These are phyloP conservation scores for Nothophaeocryptopus gaeumannii DNA, from an alignment of 2,329 filamentous ascomycete genomes.

Conservation along the genomic window DNA sequence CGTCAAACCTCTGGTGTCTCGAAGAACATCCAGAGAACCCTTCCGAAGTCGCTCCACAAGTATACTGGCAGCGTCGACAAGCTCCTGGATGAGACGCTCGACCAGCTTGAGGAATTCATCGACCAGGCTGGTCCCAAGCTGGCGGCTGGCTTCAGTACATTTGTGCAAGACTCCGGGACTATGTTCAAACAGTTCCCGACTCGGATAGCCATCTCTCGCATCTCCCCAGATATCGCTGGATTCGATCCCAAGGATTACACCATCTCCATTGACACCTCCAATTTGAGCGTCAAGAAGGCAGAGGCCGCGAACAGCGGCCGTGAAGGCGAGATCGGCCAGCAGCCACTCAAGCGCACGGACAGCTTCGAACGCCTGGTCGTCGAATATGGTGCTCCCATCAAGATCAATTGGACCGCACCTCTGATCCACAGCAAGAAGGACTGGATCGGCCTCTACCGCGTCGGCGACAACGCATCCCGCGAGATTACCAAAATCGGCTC, in stretches of 20 bases:
- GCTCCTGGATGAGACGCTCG: constrained; percentile 78
- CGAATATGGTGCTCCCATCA: constrained; percentile 86
- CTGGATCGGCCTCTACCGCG: constrained; percentile 95
- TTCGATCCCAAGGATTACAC: constrained; percentile 77
- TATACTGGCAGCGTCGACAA: constrained; percentile 85
- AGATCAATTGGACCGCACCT: constrained; percentile 86
- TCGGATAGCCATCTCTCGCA: constrained; percentile 75
- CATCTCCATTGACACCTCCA: constrained; percentile 68
- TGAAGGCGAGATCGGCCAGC: constrained; percentile 68
- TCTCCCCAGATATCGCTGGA: constrained; percentile 76
- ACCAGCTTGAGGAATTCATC: constrained; percentile 87
- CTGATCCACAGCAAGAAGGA: constrained; percentile 83
- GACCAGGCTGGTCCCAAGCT: constrained; percentile 83
- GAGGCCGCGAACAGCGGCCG: constrained; percentile 62
- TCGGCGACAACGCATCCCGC: constrained; percentile 85
- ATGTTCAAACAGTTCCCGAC: constrained; percentile 88
- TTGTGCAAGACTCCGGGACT: constrained; percentile 82
- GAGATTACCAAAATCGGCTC: constrained; percentile 81
- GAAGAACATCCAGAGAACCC: constrained; percentile 81
- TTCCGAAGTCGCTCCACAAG: constrained; percentile 78
- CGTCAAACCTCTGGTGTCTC: constrained; percentile 86
- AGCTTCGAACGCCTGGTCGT: constrained; percentile 73
- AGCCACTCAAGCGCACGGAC: constrained; percentile 58
- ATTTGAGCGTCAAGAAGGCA: constrained; percentile 29
- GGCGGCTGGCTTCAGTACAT: constrained; percentile 77